Evolutionary conservation across 1,284 basidiomycete species (phyloP), one percentile per base, ranked within the genome.

Genomic region (Trichosporon faecale): DNA sequence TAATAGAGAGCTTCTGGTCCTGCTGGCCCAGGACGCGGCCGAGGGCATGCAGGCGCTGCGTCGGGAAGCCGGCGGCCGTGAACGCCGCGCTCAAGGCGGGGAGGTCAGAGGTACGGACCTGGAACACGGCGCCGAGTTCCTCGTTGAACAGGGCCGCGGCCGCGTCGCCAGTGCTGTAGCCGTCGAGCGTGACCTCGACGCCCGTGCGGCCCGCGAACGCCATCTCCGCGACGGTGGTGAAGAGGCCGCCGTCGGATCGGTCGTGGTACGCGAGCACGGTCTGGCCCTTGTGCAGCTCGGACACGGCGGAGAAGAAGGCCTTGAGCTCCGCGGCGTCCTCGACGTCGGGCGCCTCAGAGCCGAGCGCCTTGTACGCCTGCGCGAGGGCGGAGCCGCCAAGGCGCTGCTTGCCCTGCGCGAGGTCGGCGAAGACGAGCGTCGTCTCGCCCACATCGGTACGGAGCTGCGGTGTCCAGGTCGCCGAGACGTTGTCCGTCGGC

Each of bases 251-350:
- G 78, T 99, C 97, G 0, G 96, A 98, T 23, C 96, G 90, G 84
- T 99, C 97, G 82, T 99, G 97, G 82, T 99, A 99, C 0, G 97
- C 95, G 49, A 98, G 86, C 0, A 99, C 89, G 27, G 92, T 80
- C 0, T 85, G 88, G 3, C 85, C 85, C 69, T 83, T 79, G 78
- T 91, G 91, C 64, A 94, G 86, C 6, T 85, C 83, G 79, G 92
- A 90, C 74, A 90, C 91, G 7, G 89, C 92, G 65, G 85, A 81
- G 82, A 97, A 90, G 87, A 98, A 98, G 2, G 91, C 86, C 80
- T 91, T 93, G 75, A 98, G 85, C 12, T 89, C 82, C 6, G 85
- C 84, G 6, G 93, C 86, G 76, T 92, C 88, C 74, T 93, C 93
- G 21, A 98, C 94, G 78, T 98, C 92, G 0, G 97, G 95, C 1